phyloP scores from a whole-genome alignment of 192 early-diverging fungal genomes.

The Rhizophagus sp. region DNA sequence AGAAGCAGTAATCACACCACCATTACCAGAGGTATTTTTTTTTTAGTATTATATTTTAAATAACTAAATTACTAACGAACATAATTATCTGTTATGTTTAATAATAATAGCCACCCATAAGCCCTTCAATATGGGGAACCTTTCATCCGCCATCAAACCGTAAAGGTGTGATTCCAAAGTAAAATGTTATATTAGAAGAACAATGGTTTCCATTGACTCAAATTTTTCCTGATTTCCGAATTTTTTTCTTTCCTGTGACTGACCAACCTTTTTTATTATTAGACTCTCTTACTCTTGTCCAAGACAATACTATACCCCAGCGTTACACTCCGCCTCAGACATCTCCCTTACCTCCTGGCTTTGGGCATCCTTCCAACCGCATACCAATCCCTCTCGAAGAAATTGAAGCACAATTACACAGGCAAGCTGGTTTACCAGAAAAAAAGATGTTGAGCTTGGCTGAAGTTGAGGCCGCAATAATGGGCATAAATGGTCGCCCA shows the following conservation, averaged over 20 bases:
- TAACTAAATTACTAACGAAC: no score
- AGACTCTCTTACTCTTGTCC: conserved; percentile 24
- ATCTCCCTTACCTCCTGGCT: conserved; percentile 21
- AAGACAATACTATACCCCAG: conserved; percentile 36
- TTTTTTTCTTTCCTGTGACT: background rate
- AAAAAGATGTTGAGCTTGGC: conserved; percentile 68
- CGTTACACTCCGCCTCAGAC: conserved; percentile 28
- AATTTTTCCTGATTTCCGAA: background rate
- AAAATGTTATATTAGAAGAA: no score
- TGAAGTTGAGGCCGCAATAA: conserved; percentile 68
- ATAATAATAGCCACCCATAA: conserved; percentile 17
- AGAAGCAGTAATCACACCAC: background rate
- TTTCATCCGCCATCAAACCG: conserved; percentile 5
- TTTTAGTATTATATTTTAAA: background rate
- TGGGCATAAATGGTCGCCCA: conserved; percentile 40
- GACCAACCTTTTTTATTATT: background rate
- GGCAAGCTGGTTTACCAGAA: conserved; percentile 36
- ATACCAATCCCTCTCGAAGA: conserved; percentile 45
- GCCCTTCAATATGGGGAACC: conserved; percentile 21
- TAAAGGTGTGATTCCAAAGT: conserved; percentile 8
- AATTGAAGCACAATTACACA: conserved; percentile 55
- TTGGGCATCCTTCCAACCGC: conserved; percentile 33
- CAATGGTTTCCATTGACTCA: background rate
- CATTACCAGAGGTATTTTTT: conserved; percentile 13
- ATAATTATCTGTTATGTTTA: no score